phyloP scores from a whole-genome alignment of 345 rosid genomes.

The Dipteronia sinensis region DNA sequence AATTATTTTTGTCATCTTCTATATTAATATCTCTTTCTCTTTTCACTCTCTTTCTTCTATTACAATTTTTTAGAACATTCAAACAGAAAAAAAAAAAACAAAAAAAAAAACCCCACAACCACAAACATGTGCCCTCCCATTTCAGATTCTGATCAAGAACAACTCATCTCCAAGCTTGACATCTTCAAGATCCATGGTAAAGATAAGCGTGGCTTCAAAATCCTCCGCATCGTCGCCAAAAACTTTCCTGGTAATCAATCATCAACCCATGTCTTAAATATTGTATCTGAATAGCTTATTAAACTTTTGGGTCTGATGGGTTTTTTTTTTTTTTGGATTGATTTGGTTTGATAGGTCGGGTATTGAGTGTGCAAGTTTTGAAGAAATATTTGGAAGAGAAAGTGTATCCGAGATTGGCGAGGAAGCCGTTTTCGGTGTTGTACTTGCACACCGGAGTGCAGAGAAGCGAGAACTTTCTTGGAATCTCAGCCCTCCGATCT shows the following conservation, averaged over 20 bases:
- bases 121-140: slow-evolving; percentile 23
- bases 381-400: slow-evolving; percentile 55
- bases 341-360: slow-evolving; percentile 35
- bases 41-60: neutral
- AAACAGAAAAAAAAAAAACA: neutral
- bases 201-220: slow-evolving; percentile 69
- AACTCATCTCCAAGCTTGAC: slow-evolving; percentile 53
- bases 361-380: slow-evolving; percentile 46
- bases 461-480: slow-evolving; percentile 66
- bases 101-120: too few species aligned
- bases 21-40: neutral
- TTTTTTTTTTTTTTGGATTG: too few species aligned
- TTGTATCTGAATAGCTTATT: too few species aligned
- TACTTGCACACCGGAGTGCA: slow-evolving; percentile 76
- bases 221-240: slow-evolving; percentile 62
- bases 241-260: slow-evolving; percentile 55
- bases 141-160: slow-evolving; percentile 41
- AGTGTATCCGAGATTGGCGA: slow-evolving; percentile 54
- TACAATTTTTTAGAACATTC: too few species aligned
- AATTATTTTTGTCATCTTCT: slow-evolving; percentile 8
- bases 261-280: too few species aligned
- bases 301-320: neutral
- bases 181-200: slow-evolving; percentile 74
- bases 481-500: slow-evolving; percentile 65
- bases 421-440: slow-evolving; percentile 56